Base-by-base conservation (phyloP, 2,329 filamentous ascomycete species). In the Sarocladium oryzae region DNA sequence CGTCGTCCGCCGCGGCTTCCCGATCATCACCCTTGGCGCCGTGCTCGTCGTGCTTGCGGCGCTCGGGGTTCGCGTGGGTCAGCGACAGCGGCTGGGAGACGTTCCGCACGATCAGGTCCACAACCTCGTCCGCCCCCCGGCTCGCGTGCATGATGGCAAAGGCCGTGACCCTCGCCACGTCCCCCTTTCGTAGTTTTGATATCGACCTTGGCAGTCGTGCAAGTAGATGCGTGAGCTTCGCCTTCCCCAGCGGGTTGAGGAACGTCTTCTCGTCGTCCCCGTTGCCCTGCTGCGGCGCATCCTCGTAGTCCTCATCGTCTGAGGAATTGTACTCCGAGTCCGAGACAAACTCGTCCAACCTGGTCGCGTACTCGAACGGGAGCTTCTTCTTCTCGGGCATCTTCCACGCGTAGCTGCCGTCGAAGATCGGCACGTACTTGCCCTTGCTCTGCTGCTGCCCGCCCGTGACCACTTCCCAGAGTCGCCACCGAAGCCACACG, bases 81-180 rank as follows among this genome's bases (percentile, higher is more conserved):
- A 85, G 81, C 5, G 84, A 79, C 53, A 95, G 82, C 0, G 93
- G 93, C 49, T 78, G 81, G 53, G 86, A 76, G 30, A 97, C 76
- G 60, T 99, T 97, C 1, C 83, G 77, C 0, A 95, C 79, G 33
- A 97, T 84, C 69, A 95, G 81, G 48, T 92, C 81, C n/a, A 95
- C 90, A 32, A 96, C 85, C 69, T 97, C 93, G 56, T 95, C 88
- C 11, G 89, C 87, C 15, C 91, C 93, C 18, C 83, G 78, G 35
- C 86, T 88, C 1, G 90, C 88, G 64, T 97, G 89, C 2, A 85
- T 85, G 52, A 97, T 89, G 11, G 91, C 91, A 67, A 97, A 96
- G 2, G 86, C 80, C 1, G 91, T 92, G 2, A 96, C 77, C 4
- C 90, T 80, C 1, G 89, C 91, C 41, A 97, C 81, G 61, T 97